A percentile compares a stretch with the other conserved stretches of the same genome.
Conservation (phyloP, 768 basidiomycete species). For the Russula lepida region DNA sequence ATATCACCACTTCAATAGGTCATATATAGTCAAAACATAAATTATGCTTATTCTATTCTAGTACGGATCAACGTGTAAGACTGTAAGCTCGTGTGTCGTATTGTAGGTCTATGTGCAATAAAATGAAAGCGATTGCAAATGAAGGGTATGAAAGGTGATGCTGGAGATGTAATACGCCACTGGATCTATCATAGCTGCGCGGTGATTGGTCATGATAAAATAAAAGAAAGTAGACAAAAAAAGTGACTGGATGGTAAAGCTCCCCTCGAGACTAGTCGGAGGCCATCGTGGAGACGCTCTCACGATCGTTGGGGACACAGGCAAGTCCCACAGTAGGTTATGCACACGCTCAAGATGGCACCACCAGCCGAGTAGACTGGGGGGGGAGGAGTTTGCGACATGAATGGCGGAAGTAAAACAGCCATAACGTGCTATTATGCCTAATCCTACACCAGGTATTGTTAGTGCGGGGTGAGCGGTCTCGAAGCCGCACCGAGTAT, state of each 20-base stretch:
- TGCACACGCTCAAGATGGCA: no score
- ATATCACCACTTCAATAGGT: no score
- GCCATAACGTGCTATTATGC: not conserved
- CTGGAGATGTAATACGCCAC: not conserved
- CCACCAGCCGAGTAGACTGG: not conserved
- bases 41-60: constrained; percentile 5
- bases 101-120: not conserved
- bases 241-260: not conserved
- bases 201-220: not conserved
- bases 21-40: not conserved
- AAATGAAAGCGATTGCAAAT: not conserved
- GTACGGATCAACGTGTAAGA: not conserved
- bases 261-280: not conserved
- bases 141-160: not conserved
- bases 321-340: not conserved
- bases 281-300: not conserved
- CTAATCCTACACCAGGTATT: not conserved
- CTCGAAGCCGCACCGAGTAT: constrained; percentile 3
- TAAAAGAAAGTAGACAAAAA: not conserved
- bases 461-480: constrained; percentile 9
- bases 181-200: not conserved
- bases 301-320: not conserved
- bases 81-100: not conserved
- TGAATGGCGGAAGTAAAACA: not conserved
- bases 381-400: not conserved